Conservation (phyloP, 495 filamentous ascomycete genomes). For the Chaetomium cochliodes region DNA sequence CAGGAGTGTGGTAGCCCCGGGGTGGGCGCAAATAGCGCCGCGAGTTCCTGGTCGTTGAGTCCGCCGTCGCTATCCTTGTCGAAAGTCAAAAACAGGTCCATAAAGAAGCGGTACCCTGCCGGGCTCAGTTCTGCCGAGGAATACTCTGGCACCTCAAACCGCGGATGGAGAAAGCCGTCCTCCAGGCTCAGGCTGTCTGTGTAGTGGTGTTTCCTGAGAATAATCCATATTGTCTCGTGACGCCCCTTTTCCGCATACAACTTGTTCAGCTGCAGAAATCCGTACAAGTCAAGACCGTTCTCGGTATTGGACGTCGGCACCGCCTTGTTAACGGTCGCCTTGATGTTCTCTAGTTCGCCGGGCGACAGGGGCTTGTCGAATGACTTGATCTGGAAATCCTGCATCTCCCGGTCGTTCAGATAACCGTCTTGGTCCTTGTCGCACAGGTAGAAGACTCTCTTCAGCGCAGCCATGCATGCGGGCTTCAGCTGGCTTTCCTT, state of each 20-base stretch:
- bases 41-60: conserved; percentile 78
- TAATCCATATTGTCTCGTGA: conserved; percentile 98
- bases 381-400: conserved; percentile 84
- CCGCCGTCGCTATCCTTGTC: conserved; percentile 98
- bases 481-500: conserved; percentile 90
- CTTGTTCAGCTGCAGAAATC: conserved; percentile 88
- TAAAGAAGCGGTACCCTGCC: conserved; percentile 93
- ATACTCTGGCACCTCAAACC: conserved; percentile 87
- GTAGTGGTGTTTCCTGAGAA: conserved; percentile 93
- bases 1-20: conserved; percentile 84
- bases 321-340: conserved; percentile 70
- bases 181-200: conserved; percentile 89
- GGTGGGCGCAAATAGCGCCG: conserved; percentile 86
- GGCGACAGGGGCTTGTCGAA: conserved; percentile 79
- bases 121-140: conserved; percentile 93
- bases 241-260: conserved; percentile 94
- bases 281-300: conserved; percentile 72
- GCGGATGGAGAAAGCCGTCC: conserved; percentile 87
- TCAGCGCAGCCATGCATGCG: conserved; percentile 77
- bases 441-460: conserved; percentile 89
- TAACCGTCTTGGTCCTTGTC: conserved; percentile 97
- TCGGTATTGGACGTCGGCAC: conserved; percentile 62
- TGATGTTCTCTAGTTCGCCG: conserved; percentile 85
- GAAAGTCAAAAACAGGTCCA: conserved; percentile 90
- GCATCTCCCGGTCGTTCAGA: conserved; percentile 83